Percentiles rank a stretch among this genome's conserved stretches.
Evolutionary conservation across 2,329 filamentous ascomycete species (phyloP).

Genomic region (Sporothrix brasiliensis): DNA sequence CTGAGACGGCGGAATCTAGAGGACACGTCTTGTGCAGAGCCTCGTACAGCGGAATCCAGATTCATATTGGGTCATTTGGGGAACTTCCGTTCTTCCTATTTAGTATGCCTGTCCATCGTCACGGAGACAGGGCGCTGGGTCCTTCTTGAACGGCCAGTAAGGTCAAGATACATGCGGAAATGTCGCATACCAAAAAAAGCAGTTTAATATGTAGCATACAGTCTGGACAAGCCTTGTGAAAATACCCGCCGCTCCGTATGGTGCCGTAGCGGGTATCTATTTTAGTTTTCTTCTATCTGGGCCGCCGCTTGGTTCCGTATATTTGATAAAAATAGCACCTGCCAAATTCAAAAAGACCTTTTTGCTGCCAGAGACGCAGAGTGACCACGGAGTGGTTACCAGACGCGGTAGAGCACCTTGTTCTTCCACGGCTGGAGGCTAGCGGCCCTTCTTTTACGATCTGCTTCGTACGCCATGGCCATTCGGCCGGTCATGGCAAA

Average conservation of each 20-base stretch:
- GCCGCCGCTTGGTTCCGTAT: background rate
- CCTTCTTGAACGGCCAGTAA: background rate
- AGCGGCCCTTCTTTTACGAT: conserved; percentile 11
- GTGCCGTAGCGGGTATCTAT: background rate
- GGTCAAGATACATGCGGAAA: background rate
- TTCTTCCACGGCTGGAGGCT: background rate
- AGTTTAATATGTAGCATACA: background rate
- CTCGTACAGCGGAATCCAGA: background rate
- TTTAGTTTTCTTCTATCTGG: background rate
- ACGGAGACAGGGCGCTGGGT: background rate
- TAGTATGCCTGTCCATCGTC: background rate
- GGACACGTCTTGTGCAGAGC: background rate
- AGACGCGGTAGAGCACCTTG: background rate
- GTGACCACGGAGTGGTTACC: background rate
- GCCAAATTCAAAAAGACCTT: background rate
- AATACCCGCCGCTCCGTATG: conserved; percentile 1
- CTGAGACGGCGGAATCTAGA: background rate
- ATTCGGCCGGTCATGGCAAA: background rate
- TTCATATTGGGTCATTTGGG: conserved; percentile 24
- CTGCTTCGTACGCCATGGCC: conserved; percentile 7
- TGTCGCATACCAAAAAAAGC: too few relatives aligned
- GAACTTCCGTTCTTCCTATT: conserved; percentile 32
- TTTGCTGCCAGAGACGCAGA: background rate
- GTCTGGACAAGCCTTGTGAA: conserved; percentile 8
- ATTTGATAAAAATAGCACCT: conserved; percentile 18